Base-by-base conservation (phyloP, 208 protist species). In the Leishmania amazonensis region DNA sequence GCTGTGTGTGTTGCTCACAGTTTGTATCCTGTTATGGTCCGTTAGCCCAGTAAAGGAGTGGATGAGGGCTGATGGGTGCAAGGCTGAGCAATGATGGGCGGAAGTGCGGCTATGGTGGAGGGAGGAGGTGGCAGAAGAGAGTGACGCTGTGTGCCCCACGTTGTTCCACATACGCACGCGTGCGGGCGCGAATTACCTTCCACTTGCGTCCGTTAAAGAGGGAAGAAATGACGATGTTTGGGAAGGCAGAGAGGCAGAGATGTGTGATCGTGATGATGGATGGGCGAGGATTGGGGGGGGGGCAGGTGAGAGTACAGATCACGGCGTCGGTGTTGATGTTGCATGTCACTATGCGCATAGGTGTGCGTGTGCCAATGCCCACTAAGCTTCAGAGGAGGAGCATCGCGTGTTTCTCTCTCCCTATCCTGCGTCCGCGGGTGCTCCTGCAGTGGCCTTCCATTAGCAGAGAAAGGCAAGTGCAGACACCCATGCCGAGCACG, bases 171-270 rank as follows among this genome's bases (percentile, higher is more conserved):
- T 72, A 49, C 9, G 17, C 67, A 72, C 67, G 19, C 21, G 40
- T 19, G 67, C 40, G 67, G 17, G 19, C 40, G 67, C 2, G 31
- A 72, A 47, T 42, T 2, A 15, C 17, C 19, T 15, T 9, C 67
- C 67, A 72, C 17, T 24, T 2, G 19, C 38, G 40, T 47, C 67
- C 67, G 38, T 58, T 35, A 54, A 72, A 57, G 38, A 38, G 42
- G 53, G 76, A 73, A 80, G 65, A 60, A 80, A n/a, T 49, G 42
- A 40, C 6, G 49, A 47, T 62, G 42, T 17, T 54, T 80, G 15
- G 28, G 57, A 19, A 28, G 24, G 17, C 2, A 67, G 65, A 65
- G 78, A 60, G 49, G 73, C 15, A 31, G 73, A 45, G 73, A 47
- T 17, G 47, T 31, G 73, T 9, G 47, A 31, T 17, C 1, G 73